Conservation (phyloP, 2,329 filamentous ascomycete species). For the Mycosphaerelloides madeirae region DNA sequence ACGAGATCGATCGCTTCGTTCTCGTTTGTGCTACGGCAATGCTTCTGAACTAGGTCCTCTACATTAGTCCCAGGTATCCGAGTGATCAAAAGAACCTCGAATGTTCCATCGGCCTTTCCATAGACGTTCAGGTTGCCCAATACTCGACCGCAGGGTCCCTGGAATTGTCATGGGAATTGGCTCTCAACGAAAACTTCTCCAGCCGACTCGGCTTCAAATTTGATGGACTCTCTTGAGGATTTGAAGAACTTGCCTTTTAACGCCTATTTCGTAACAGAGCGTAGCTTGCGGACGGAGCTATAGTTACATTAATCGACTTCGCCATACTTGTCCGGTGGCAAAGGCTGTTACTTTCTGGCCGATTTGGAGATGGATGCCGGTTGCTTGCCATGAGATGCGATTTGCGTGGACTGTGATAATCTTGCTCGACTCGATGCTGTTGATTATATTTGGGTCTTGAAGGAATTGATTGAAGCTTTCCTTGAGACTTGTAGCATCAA, state of each 20-base stretch:
- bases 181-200: conserved; percentile 5
- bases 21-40: not conserved
- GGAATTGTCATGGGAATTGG: conserved; percentile 1
- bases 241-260: conserved; percentile 4
- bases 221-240: conserved; percentile 3
- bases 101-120: conserved; percentile 2
- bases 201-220: not conserved
- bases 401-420: conserved; percentile 2
- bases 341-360: conserved; percentile 2
- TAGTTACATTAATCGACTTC: conserved; percentile 3
- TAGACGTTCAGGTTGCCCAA: not conserved
- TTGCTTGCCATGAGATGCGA: conserved; percentile 2
- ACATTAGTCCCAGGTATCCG: conserved; percentile 4
- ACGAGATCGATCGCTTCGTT: too few species aligned
- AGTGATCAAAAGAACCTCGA: conserved; percentile 2
- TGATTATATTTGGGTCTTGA: not conserved
- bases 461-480: conserved; percentile 1
- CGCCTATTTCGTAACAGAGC: conserved; percentile 1
- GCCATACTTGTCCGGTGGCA: conserved; percentile 3
- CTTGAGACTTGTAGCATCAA: too few species aligned
- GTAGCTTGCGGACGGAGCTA: conserved; percentile 4
- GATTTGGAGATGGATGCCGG: conserved; percentile 1
- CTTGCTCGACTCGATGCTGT: not conserved
- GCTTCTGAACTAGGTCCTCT: not conserved
- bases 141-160: not conserved